These are phyloP conservation scores for Thermomucor indicae-seudaticae DNA, from an alignment of 371 early-diverging fungal species.

Conservation along the genomic window DNA sequence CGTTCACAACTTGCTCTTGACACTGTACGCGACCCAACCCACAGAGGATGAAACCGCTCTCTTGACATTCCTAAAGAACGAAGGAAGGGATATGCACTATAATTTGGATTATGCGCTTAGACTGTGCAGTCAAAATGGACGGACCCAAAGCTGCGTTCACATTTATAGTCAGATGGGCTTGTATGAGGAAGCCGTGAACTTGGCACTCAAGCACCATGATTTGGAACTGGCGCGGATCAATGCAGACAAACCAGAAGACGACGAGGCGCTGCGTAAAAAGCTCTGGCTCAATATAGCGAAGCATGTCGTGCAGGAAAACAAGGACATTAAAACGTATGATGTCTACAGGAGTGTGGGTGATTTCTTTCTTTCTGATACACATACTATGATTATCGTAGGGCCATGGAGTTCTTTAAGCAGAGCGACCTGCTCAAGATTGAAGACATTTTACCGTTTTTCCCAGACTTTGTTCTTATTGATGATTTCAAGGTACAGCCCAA, in stretches of 20 bases:
- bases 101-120: slow-evolving; percentile 84
- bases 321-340: slow-evolving; percentile 74
- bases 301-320: slow-evolving; percentile 77
- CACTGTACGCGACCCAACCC: slow-evolving; percentile 76
- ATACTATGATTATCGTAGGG: slow-evolving; percentile 51
- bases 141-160: slow-evolving; percentile 74
- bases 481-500: slow-evolving; percentile 79
- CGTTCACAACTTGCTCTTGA: slow-evolving; percentile 89
- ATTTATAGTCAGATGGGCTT: slow-evolving; percentile 79
- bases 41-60: slow-evolving; percentile 58
- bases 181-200: slow-evolving; percentile 81
- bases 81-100: slow-evolving; percentile 68
- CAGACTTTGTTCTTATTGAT: slow-evolving; percentile 91
- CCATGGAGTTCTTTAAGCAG: slow-evolving; percentile 76
- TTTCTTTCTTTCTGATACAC: too few species aligned
- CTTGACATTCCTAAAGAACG: slow-evolving; percentile 66
- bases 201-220: slow-evolving; percentile 80
- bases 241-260: slow-evolving; percentile 87
- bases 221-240: slow-evolving; percentile 84
- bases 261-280: slow-evolving; percentile 74
- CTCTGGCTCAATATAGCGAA: slow-evolving; percentile 92
- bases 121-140: slow-evolving; percentile 71
- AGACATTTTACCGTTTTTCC: slow-evolving; percentile 93
- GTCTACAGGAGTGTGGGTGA: not conserved
- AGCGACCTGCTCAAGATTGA: slow-evolving; percentile 87